Percentiles rank a stretch among this genome's conserved stretches.
phyloP scores from a whole-genome alignment of 495 filamentous ascomycete genomes.

The Talaromyces adpressus region DNA sequence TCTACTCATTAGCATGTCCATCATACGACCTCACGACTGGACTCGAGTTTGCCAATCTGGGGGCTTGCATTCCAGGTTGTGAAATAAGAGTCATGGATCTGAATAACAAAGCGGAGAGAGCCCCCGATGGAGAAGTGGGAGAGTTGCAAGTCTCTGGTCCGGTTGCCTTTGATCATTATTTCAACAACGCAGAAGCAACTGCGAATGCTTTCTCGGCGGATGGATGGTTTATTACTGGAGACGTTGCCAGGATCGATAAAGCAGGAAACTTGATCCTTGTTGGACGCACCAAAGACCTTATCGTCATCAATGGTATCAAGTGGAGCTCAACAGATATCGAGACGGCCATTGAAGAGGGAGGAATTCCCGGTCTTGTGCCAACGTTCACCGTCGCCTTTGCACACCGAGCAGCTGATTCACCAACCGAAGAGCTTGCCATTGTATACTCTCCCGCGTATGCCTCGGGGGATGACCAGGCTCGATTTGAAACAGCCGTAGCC shows the following conservation, averaged over 20 bases:
- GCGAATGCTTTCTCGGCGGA: conserved; percentile 58
- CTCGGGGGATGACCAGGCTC: background rate
- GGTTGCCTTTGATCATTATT: conserved; percentile 72
- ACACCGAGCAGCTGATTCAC: conserved; percentile 14
- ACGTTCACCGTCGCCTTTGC: conserved; percentile 24
- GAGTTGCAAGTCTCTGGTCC: conserved; percentile 32
- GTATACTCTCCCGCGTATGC: conserved; percentile 22
- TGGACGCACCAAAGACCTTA: conserved; percentile 48
- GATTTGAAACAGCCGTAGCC: background rate
- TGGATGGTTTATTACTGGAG: conserved; percentile 81
- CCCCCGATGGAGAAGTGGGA: conserved; percentile 11
- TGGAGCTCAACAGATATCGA: conserved; percentile 35
- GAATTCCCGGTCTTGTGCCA: conserved; percentile 21
- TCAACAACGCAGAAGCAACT: conserved; percentile 61
- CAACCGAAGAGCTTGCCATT: conserved; percentile 30
- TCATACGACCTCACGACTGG: conserved; percentile 20
- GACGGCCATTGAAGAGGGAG: conserved; percentile 30
- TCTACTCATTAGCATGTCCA: conserved; percentile 30
- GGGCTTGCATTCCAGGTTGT: conserved; percentile 30
- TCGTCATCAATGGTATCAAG: conserved; percentile 50
- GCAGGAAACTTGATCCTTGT: conserved; percentile 48
- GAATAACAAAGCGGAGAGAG: background rate
- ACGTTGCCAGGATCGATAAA: conserved; percentile 54
- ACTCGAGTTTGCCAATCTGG: conserved; percentile 30
- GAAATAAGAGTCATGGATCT: conserved; percentile 29